These are phyloP conservation scores for Prunus salicina DNA, from an alignment of 306 rosid genomes.

Conservation along the genomic window DNA sequence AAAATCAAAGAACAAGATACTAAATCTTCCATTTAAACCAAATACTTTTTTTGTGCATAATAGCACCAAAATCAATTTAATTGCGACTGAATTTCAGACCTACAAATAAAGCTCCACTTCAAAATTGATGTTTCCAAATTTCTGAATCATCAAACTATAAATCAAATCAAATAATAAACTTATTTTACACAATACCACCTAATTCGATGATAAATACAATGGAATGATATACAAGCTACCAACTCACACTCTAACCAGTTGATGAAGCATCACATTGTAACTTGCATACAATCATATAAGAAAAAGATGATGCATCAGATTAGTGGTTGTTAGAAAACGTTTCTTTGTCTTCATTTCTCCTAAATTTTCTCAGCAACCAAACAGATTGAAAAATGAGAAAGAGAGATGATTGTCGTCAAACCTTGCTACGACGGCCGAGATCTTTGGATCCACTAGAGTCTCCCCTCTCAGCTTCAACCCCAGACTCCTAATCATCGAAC, in stretches of 20 bases:
- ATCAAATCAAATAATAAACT: background rate
- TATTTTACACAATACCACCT: no score
- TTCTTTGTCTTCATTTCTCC: background rate
- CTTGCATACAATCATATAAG: background rate
- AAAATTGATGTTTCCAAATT: background rate
- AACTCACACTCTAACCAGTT: background rate
- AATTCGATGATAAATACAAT: background rate
- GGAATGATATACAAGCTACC: background rate
- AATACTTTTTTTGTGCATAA: background rate
- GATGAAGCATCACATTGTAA: background rate
- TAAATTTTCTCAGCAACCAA: background rate
- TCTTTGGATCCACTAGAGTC: constrained; percentile 49
- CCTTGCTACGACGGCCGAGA: constrained; percentile 93
- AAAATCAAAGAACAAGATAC: background rate
- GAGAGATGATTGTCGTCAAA: constrained; percentile 3
- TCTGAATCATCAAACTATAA: background rate
- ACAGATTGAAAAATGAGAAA: background rate
- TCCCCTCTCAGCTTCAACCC: constrained; percentile 34
- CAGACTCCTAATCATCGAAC: constrained; percentile 44
- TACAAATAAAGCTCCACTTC: background rate
- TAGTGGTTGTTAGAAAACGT: background rate
- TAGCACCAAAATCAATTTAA: background rate
- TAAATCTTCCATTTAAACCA: background rate
- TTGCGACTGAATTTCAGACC: background rate
- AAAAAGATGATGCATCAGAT: background rate